A percentile compares a stretch with the other conserved stretches of the same genome.
phyloP scores from a whole-genome alignment of 768 basidiomycete genomes.

The Leccinum variicolor region DNA sequence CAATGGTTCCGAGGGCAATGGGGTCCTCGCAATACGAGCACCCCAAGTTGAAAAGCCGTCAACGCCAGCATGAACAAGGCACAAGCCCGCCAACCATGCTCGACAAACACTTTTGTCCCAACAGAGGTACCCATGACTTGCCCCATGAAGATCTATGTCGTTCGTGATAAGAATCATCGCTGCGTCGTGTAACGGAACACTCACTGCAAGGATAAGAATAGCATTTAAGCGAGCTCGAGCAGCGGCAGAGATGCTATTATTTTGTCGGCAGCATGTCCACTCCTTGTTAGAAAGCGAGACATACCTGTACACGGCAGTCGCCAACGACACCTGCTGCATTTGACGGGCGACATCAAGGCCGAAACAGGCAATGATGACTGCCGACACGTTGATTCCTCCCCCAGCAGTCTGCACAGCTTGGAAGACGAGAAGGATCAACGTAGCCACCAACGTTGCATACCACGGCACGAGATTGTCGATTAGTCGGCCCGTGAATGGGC shows the following conservation, averaged over 20 bases:
- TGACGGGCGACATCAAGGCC: constrained; percentile 77
- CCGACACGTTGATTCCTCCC: constrained; percentile 66
- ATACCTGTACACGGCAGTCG: constrained; percentile 57
- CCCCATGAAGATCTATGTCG: constrained; percentile 57
- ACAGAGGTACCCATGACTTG: constrained; percentile 82
- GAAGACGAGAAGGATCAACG: constrained; percentile 46
- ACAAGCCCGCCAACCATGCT: constrained; percentile 66
- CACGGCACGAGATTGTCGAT: constrained; percentile 75
- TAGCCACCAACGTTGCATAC: constrained; percentile 65
- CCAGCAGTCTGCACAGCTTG: constrained; percentile 66
- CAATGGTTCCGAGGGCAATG: constrained; percentile 48
- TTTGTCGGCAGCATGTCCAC: constrained; percentile 6
- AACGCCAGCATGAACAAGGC: constrained; percentile 60
- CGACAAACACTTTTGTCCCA: constrained; percentile 66
- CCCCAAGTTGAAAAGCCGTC: constrained; percentile 49
- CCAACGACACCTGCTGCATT: constrained; percentile 64
- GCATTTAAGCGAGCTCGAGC: constrained; percentile 77
- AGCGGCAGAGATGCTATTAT: constrained; percentile 32
- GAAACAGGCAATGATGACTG: constrained; percentile 65
- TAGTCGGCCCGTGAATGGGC: constrained; percentile 64
- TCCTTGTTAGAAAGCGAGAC: constrained; percentile 8
- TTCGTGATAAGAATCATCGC: not conserved
- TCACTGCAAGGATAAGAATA: constrained; percentile 64
- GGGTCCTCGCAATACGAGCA: constrained; percentile 67
- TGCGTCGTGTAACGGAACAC: constrained; percentile 9